Evolutionary conservation across 768 basidiomycete species (phyloP).

Genomic region (Tylopilus felleus): DNA sequence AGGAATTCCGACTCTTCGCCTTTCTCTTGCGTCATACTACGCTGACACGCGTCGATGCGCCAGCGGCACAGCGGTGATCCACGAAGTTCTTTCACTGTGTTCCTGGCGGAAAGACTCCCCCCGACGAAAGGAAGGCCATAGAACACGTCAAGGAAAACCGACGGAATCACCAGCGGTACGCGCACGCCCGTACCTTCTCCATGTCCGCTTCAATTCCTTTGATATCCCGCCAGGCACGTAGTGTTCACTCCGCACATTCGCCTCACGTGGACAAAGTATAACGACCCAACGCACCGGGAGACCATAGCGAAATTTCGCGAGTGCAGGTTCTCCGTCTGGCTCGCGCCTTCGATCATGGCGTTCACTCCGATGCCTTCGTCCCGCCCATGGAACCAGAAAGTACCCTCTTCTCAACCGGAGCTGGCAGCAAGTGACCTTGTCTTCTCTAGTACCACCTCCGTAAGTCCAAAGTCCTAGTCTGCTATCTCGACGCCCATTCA

Average conservation of each 20-base stretch:
- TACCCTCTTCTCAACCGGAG: constrained; percentile 28
- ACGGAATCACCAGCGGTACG: constrained; percentile 3
- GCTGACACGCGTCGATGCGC: neutral
- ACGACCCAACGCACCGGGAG: constrained; percentile 25
- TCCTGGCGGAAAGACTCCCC: neutral
- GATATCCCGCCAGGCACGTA: neutral
- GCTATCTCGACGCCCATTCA: constrained; percentile 5
- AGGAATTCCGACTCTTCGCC: constrained; percentile 1
- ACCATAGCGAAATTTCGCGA: constrained; percentile 20
- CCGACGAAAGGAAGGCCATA: neutral
- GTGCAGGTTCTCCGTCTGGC: constrained; percentile 36
- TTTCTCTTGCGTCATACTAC: neutral
- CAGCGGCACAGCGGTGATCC: neutral
- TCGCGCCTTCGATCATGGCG: constrained; percentile 40
- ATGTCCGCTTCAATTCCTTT: neutral
- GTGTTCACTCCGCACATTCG: neutral
- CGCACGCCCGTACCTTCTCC: constrained; percentile 48
- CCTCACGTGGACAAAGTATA: neutral
- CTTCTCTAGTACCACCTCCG: neutral
- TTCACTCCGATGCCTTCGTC: constrained; percentile 43
- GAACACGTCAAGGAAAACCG: constrained; percentile 4
- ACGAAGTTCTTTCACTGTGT: neutral
- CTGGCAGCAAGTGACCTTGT: neutral
- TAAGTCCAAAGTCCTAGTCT: neutral
- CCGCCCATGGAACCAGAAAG: constrained; percentile 37